A percentile compares a stretch with the other conserved stretches of the same genome.
phyloP scores from a whole-genome alignment of 306 rosid genomes.

The Medicago arabica region DNA sequence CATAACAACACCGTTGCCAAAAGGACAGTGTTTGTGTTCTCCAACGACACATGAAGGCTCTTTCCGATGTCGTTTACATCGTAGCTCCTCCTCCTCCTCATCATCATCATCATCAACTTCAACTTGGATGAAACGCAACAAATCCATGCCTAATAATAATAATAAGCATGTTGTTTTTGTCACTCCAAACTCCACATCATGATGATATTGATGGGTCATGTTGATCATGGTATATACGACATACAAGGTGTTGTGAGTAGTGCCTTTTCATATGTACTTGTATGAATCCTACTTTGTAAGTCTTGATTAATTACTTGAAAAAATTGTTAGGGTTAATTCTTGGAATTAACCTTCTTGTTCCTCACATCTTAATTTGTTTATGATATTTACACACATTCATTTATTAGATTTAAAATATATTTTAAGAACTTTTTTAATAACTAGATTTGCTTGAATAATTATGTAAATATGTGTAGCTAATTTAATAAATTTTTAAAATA shows the following conservation, averaged over 20 bases:
- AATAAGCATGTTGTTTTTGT: constrained; percentile 8
- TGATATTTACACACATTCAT: neutral
- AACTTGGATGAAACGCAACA: constrained; percentile 65
- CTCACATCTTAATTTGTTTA: constrained; percentile 9
- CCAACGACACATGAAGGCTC: constrained; percentile 93
- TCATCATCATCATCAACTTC: neutral
- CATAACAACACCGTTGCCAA: constrained; percentile 41
- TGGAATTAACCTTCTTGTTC: constrained; percentile 19
- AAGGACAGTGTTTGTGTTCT: constrained; percentile 83
- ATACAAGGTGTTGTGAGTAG: constrained; percentile 23
- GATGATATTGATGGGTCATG: neutral
- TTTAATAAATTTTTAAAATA: too few relatives aligned
- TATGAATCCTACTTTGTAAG: constrained; percentile 27
- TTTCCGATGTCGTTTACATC: constrained; percentile 88
- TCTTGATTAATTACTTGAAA: constrained; percentile 1
- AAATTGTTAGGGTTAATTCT: constrained; percentile 1
- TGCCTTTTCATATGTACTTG: constrained; percentile 9
- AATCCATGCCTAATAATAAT: constrained; percentile 58
- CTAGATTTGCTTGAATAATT: too few relatives aligned
- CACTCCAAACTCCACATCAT: constrained; percentile 16
- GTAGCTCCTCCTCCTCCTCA: constrained; percentile 47
- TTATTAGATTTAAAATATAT: neutral
- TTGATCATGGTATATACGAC: constrained; percentile 7
- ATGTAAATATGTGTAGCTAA: too few relatives aligned
- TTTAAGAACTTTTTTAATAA: too few relatives aligned